Evolutionary conservation across 2,329 filamentous ascomycete genomes (phyloP).

Genomic region (Blastomyces emzantsi): DNA sequence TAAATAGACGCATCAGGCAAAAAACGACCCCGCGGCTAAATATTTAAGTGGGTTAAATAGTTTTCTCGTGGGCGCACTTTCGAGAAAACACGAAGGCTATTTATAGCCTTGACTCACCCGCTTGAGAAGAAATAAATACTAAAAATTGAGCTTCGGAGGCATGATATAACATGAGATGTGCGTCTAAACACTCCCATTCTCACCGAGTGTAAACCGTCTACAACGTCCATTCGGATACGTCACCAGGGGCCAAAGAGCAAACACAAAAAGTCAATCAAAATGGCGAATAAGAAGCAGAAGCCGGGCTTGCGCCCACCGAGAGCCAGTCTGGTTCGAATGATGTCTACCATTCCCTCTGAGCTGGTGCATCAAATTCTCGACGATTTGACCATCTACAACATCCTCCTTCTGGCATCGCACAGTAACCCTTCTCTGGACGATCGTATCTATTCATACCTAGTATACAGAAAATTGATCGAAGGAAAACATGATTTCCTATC

Average conservation of each 20-base stretch:
- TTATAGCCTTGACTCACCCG: not conserved
- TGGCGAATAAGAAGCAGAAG: not conserved
- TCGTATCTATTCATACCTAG: not conserved
- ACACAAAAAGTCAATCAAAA: not conserved
- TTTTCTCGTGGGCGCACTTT: too few relatives aligned
- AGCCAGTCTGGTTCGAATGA: not conserved
- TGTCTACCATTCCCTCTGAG: conserved; percentile 15
- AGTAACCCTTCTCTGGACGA: not conserved
- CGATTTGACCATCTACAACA: conserved; percentile 14
- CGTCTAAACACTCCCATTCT: too few relatives aligned
- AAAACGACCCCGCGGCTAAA: too few relatives aligned
- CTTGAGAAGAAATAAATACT: not conserved
- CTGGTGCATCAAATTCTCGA: conserved; percentile 19
- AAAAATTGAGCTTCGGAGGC: too few relatives aligned
- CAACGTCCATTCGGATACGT: not conserved
- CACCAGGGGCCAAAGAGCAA: not conserved
- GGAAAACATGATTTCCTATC: not conserved
- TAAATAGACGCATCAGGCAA: too few relatives aligned
- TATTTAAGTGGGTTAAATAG: too few relatives aligned
- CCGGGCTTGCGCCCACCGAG: not conserved
- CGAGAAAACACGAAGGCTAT: too few relatives aligned
- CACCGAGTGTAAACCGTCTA: not conserved
- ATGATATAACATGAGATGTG: too few relatives aligned
- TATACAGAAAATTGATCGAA: not conserved
- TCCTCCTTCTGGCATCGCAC: not conserved